Base-by-base conservation (phyloP, 805 yeast species). In the Candida suzukii region DNA sequence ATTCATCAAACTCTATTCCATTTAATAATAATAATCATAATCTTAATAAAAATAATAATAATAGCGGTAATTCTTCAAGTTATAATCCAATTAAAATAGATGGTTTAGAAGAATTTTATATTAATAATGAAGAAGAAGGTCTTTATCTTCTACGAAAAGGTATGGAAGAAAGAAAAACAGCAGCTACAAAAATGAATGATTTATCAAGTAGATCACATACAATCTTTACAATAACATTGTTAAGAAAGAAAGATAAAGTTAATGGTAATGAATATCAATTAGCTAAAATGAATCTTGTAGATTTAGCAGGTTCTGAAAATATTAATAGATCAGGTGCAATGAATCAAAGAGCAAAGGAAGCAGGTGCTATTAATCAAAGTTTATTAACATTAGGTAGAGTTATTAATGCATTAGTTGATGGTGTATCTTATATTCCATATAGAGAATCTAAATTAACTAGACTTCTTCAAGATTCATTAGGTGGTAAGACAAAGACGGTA, bases 301-400 rank as follows among this genome's bases (percentile, higher is more conserved):
- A 91, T 64, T 69, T 91, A 48, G 99, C 98, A 0, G 98, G 99
- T 0, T 85, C 95, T 5, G 99, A 91, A 58, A 90, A 90, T 57
- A 82, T 91, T 41, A 75, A 70, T 47, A 69, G 88, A 52, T 85
- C 96, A 0, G 99, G 99, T 3, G 96, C 97, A 0, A 70, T 77
- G 20, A 80, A 84, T 49, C 83, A 78, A 56, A 71, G 96, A 35
- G 96, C 96, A 0, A 80, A 88, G 49, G 99, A 91, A 56, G 96
- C 97, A 0, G 97, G 96, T 0, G 78, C 87, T 17, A 90, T 90
- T 39, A 91, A 91, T 60, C 95, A 88, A 60, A 83, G 95, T 59
- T 67, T 91, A 40, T 64, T 91, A 29, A 82, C 96, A 0, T 68
- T 91, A 34, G 98, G 98, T 1, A 70, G 95, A 46, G 97, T 91